A percentile compares a stretch with the other conserved stretches of the same genome.
Evolutionary conservation across 805 yeast species (phyloP).

Genomic region (Lipomyces sp.): DNA sequence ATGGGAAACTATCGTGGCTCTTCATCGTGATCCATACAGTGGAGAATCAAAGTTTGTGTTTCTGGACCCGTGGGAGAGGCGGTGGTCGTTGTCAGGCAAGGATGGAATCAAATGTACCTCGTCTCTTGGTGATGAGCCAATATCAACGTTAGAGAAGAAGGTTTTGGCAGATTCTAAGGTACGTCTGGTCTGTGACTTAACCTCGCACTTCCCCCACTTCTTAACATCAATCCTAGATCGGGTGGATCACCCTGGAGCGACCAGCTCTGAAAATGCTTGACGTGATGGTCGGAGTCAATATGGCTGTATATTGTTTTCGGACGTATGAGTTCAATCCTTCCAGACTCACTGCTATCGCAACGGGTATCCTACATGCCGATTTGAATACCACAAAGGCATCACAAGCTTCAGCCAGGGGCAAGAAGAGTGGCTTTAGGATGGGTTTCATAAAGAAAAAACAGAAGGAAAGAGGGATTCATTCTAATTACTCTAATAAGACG

Average conservation of each 20-base stretch:
- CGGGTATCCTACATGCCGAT: slow-evolving; percentile 20
- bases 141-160: slow-evolving; percentile 23
- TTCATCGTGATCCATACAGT: slow-evolving; percentile 26
- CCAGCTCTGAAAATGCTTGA: slow-evolving; percentile 34
- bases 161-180: slow-evolving; percentile 19
- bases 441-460: slow-evolving; percentile 8
- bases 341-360: slow-evolving; percentile 24
- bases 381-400: background rate
- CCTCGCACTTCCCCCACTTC: background rate
- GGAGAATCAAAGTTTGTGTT: slow-evolving; percentile 22
- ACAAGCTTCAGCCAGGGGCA: background rate
- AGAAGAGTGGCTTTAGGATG: slow-evolving; percentile 11
- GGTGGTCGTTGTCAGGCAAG: slow-evolving; percentile 27
- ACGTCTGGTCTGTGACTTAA: background rate
- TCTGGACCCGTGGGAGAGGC: slow-evolving; percentile 30
- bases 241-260: slow-evolving; percentile 24
- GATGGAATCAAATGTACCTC: slow-evolving; percentile 15
- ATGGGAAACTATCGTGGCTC: slow-evolving; percentile 20
- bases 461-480: background rate
- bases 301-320: slow-evolving; percentile 30
- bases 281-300: slow-evolving; percentile 30
- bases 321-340: slow-evolving; percentile 24
- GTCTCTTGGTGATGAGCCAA: background rate
- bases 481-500: background rate
- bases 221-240: slow-evolving; percentile 14